phyloP scores from a whole-genome alignment of 768 basidiomycete species.

The Zangia roseola region DNA sequence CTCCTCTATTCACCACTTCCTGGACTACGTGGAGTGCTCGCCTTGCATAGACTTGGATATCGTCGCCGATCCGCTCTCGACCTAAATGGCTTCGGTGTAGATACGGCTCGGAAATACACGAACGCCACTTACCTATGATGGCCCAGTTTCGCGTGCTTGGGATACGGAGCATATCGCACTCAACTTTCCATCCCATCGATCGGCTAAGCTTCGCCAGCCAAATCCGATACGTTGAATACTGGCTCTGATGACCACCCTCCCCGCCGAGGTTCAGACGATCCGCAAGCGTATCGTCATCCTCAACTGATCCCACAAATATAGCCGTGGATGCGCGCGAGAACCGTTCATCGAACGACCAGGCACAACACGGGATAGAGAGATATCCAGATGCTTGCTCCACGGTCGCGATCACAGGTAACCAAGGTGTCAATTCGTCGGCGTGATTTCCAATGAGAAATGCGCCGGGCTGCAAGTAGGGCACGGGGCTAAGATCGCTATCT shows the following conservation, averaged over 20 bases:
- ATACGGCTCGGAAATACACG: not conserved
- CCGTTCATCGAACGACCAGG: conserved; percentile 73
- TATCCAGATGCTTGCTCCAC: conserved; percentile 61
- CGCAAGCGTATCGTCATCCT: conserved; percentile 32
- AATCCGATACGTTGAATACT: conserved; percentile 81
- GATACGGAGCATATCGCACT: conserved; percentile 83
- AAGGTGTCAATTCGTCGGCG: conserved; percentile 94
- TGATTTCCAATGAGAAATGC: conserved; percentile 92
- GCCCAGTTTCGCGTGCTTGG: conserved; percentile 96
- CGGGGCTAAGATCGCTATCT: not conserved
- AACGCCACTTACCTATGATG: conserved; percentile 63
- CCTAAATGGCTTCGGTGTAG: conserved; percentile 13
- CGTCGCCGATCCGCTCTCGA: conserved; percentile 24
- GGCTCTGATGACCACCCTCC: conserved; percentile 57
- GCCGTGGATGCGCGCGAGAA: conserved; percentile 51
- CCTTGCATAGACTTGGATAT: conserved; percentile 10
- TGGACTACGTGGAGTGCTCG: conserved; percentile 55
- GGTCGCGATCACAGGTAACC: conserved; percentile 83
- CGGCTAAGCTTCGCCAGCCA: conserved; percentile 78
- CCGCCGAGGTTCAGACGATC: conserved; percentile 59
- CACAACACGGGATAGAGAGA: conserved; percentile 87
- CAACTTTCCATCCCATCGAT: conserved; percentile 82
- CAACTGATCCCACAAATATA: conserved; percentile 10
- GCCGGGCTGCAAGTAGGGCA: conserved; percentile 39
- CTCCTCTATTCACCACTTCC: conserved; percentile 56